Percentiles rank a stretch among this genome's conserved stretches.
phyloP scores from a whole-genome alignment of 202 grass and related monocot genomes.

The Thinopyrum obtusiflorum region DNA sequence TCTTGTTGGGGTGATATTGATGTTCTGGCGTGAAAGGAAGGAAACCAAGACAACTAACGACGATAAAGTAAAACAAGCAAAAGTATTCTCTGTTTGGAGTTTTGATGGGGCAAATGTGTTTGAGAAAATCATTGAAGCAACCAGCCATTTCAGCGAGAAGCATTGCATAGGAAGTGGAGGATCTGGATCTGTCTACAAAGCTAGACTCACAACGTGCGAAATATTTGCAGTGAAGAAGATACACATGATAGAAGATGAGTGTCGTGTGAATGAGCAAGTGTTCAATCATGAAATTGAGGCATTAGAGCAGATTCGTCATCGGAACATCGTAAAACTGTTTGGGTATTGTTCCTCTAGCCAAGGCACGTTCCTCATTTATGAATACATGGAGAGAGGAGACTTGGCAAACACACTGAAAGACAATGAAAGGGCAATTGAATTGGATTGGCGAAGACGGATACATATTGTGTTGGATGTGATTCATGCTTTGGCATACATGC shows the following conservation, averaged over 20 bases:
- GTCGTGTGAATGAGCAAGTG: not conserved
- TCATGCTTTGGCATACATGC: not conserved
- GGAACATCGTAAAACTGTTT: not conserved
- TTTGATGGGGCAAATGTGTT: not conserved
- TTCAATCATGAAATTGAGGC: not conserved
- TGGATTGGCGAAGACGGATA: not conserved
- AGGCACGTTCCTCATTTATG: not conserved
- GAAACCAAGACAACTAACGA: not conserved
- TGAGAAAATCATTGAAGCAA: conserved; percentile 5
- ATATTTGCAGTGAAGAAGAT: conserved; percentile 28
- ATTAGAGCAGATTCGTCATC: not conserved
- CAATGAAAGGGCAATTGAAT: not conserved
- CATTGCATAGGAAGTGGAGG: conserved; percentile 8
- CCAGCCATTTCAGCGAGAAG: not conserved
- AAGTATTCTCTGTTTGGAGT: not conserved
- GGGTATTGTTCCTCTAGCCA: not conserved
- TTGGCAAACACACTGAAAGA: not conserved
- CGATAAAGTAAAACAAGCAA: not conserved
- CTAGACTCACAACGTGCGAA: not conserved
- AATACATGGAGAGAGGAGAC: not conserved
- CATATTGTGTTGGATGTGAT: not conserved
- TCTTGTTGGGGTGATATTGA: no score
- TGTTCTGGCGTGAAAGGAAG: no score
- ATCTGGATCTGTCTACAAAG: conserved; percentile 10
- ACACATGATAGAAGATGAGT: conserved; percentile 14